Evolutionary conservation across 2,329 filamentous ascomycete genomes (phyloP), one percentile per base, ranked within the genome.

Genomic region (Clonostachys rosea): DNA sequence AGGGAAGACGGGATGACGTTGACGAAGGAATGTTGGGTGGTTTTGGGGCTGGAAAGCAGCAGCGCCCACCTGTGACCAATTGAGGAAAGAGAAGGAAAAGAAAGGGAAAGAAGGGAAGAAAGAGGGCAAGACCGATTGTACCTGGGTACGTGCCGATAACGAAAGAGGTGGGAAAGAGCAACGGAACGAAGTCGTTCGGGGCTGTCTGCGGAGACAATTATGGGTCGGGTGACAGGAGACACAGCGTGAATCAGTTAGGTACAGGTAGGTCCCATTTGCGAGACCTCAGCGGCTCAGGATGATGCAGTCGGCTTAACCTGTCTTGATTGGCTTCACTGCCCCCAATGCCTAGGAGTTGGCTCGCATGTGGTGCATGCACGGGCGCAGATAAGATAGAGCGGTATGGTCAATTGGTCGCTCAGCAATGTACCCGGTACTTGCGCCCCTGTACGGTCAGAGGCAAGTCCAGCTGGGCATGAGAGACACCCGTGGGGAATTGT

Each of bases 11-110:
- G 69, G 77, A 78, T 59, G 75, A 76, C 56, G 70, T 78, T 79
- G 79, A 73, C 64, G 83, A 77, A 83, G 88, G 81, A 96, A 96
- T 96, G 71, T 83, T 96, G 90, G 78, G 79, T 75, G 76, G 74
- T 70, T 66, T 68, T 78, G 77, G 83, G 85, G 87, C 89, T 91
- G 87, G 79, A 70, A 69, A 70, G 78, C 80, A 84, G 83, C 84
- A 88, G 84, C 86, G 78, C 84, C 80, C 71, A 68, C 75, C 78
- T 71, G 76, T 76, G 70, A 59, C 62, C 49, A 51, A 58, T 45
- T 55, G 58, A 50, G 54, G 51, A 50, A 47, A 54, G 52, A 53
- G 54, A 47, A 37, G 50, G 49, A 45, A 54, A 54, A 49, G 46
- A 52, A 49, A 50, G 50, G 46, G 53, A 54, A 49, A 45, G 52